A percentile compares a stretch with the other conserved stretches of the same genome.
Conservation (phyloP, 192 early-diverging fungal species). For the Coemansia sp. region DNA sequence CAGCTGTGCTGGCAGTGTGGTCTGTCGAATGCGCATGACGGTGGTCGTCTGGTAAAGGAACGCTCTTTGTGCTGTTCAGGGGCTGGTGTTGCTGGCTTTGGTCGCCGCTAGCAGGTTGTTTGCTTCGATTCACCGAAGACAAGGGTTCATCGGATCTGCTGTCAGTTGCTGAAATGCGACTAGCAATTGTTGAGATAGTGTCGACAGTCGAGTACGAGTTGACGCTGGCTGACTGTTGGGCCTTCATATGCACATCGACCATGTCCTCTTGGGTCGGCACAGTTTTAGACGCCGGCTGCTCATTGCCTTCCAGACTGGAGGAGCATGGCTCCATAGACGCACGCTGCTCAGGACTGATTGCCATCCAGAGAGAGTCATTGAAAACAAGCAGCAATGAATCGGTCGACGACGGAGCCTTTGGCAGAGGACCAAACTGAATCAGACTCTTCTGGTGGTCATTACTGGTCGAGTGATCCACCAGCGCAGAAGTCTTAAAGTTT, state of each 20-base stretch:
- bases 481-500: constrained; percentile 52
- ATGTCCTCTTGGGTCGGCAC: not conserved
- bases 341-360: not conserved
- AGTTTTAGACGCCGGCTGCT: not conserved
- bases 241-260: constrained; percentile 10
- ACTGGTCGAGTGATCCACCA: constrained; percentile 48
- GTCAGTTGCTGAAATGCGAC: constrained; percentile 22
- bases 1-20: not conserved
- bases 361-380: constrained; percentile 27
- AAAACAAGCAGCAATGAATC: constrained; percentile 12
- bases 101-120: not conserved
- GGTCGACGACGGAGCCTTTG: not conserved
- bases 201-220: constrained; percentile 25
- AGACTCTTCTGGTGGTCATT: constrained; percentile 49
- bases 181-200: constrained; percentile 28
- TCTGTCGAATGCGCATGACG: not conserved
- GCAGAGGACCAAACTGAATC: constrained; percentile 15
- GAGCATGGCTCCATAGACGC: not conserved
- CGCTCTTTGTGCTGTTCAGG: not conserved
- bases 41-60: not conserved
- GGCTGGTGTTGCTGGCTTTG: not conserved
- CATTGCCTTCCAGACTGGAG: not conserved
- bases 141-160: constrained; percentile 6
- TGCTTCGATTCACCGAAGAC: not conserved
- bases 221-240: constrained; percentile 18